Base-by-base conservation (phyloP, 2,329 filamentous ascomycete genomes). In the Ophiostoma triangulosporum region DNA sequence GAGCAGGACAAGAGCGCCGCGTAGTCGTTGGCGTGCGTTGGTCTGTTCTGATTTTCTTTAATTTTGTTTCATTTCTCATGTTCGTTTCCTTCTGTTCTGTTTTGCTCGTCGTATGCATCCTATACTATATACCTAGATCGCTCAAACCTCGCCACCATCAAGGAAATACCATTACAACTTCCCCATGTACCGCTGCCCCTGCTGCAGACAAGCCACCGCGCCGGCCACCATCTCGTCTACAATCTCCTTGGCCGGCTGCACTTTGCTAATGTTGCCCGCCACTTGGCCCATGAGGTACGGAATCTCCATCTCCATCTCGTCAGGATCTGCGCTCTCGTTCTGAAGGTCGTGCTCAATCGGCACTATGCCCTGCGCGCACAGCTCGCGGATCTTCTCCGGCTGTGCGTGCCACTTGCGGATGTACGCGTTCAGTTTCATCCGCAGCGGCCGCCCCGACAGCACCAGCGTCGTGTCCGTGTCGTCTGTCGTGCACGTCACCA, bases 271-370 rank as follows among this genome's bases (percentile, higher is more conserved):
- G 1, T 83, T 76, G 1, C 86, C 90, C 1, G 88, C 86, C 8
- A 96, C 90, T 70, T 95, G 88, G 1, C 91, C 91, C 91, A 96
- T 96, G 63, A 96, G 65, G 68, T 91, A 89, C 12, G 91, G 91
- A 54, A 86, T 73, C 63, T 96, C 91, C 12, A 95, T 72, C 38
- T 95, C 88, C 53, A 82, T 83, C 3, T 53, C 56, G 33, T 45
- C 51, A 15, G 5, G 36, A 9, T 45, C 52, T 26, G 29, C 46
- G 15, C 46, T 33, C 24, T 17, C 17, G 53, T 88, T 76, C 50
- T 95, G 87, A 62, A 95, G 73, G 64, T 97, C 91, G 64, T 87
- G 75, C 69, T 84, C 80, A 58, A 96, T 73, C 1, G 91, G 91
- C 57, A 94, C 83, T 29, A 95, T 69, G 0, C 91, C 91, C 60